Percentiles rank a stretch among this genome's conserved stretches.
Conservation (phyloP, 2,329 filamentous ascomycete genomes). For the Xylaria sp. region DNA sequence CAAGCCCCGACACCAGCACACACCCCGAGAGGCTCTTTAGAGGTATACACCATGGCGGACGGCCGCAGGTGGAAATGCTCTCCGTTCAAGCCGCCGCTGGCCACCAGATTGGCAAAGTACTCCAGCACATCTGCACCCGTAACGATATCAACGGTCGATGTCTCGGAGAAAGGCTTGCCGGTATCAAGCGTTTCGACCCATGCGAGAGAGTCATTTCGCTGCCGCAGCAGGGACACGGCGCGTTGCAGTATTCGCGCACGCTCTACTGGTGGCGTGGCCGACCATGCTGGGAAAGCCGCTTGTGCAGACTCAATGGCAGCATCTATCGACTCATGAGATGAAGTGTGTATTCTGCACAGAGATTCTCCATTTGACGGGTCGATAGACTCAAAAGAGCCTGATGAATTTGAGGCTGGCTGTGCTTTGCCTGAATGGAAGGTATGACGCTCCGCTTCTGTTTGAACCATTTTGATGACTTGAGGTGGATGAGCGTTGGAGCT, state of each 20-base stretch:
- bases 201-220: slow-evolving; percentile 80
- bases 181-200: slow-evolving; percentile 83
- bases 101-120: slow-evolving; percentile 82
- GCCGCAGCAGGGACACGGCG: slow-evolving; percentile 74
- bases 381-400: slow-evolving; percentile 71
- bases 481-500: slow-evolving; percentile 10
- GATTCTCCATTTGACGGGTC: slow-evolving; percentile 74
- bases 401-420: slow-evolving; percentile 64
- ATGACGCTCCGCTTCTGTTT: slow-evolving; percentile 52
- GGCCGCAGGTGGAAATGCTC: slow-evolving; percentile 76
- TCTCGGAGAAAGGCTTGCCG: slow-evolving; percentile 85
- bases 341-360: slow-evolving; percentile 73
- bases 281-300: slow-evolving; percentile 77
- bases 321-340: slow-evolving; percentile 71
- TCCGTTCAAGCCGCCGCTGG: slow-evolving; percentile 78
- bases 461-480: slow-evolving; percentile 31
- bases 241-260: slow-evolving; percentile 79
- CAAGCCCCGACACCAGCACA: slow-evolving; percentile 88
- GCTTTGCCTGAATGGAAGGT: slow-evolving; percentile 77
- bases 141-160: slow-evolving; percentile 79
- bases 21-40: slow-evolving; percentile 80
- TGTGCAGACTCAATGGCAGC: slow-evolving; percentile 73
- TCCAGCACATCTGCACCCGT: slow-evolving; percentile 86
- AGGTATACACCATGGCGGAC: slow-evolving; percentile 82
- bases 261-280: slow-evolving; percentile 72